Base-by-base conservation (phyloP, 1,284 basidiomycete species). In the Apiotrichum gracile region DNA sequence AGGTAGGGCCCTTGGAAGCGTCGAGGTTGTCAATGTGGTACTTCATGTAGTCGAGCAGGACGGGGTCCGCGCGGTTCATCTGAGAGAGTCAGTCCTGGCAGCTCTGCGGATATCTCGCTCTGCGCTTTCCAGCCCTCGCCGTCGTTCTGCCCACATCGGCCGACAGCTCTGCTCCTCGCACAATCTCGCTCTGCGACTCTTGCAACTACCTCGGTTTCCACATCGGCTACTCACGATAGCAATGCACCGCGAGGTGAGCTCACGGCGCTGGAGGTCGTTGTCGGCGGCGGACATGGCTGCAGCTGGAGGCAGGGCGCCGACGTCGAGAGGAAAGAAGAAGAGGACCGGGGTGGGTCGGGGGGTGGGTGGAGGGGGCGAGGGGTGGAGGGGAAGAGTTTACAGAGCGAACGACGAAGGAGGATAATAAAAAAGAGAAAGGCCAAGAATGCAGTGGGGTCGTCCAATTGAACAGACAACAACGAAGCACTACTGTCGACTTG, bases 171-270 rank as follows among this genome's bases (percentile, higher is more conserved):
- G n/a, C n/a, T n/a, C n/a, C n/a, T n/a, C n/a, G n/a, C n/a, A n/a
- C n/a, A n/a, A n/a, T n/a, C n/a, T n/a, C n/a, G n/a, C n/a, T n/a
- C n/a, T n/a, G n/a, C n/a, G n/a, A n/a, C n/a, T n/a, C n/a, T n/a
- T n/a, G n/a, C n/a, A n/a, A n/a, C n/a, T n/a, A n/a, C n/a, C n/a
- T n/a, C n/a, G n/a, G n/a, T n/a, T n/a, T n/a, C n/a, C n/a, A n/a
- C n/a, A n/a, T n/a, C n/a, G 17, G 39, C 7, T 9, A 68, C 70
- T 59, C 42, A 73, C 71, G 72, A 98, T 87, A 51, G 89, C 86
- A 64, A 98, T 92, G 78, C 93, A 97, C 55, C 92, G 87, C 64
- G 90, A 90, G n/a, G 92, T 96, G 76, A 96, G 91, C 73, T 92
- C 90, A 64, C 74, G 72, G 52, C 71, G 68, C 52, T 64, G 67